phyloP scores from a whole-genome alignment of 1,284 basidiomycete genomes.

The Volvariella volvacea region DNA sequence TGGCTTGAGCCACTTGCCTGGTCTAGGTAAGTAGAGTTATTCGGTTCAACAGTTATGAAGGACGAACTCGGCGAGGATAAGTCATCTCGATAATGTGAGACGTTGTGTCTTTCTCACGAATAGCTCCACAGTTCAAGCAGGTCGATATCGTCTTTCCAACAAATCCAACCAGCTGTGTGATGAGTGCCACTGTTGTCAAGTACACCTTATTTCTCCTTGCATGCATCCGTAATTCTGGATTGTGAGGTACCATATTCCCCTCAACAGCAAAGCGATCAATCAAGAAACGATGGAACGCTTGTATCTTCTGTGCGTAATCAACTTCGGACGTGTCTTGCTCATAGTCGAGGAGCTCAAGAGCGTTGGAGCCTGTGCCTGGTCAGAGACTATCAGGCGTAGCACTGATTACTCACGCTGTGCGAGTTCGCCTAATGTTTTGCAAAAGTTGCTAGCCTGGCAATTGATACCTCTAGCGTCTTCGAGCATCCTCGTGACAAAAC shows the following conservation, averaged over 20 bases:
- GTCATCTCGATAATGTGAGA: conserved; percentile 83
- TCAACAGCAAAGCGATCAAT: conserved; percentile 75
- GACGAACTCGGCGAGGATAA: conserved; percentile 75
- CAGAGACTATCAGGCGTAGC: not conserved
- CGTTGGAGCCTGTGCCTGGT: conserved; percentile 63
- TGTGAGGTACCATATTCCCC: conserved; percentile 56
- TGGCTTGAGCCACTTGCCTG: conserved; percentile 27
- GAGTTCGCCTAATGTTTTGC: conserved; percentile 81
- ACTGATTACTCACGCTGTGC: conserved; percentile 54
- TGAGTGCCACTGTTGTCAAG: conserved; percentile 42
- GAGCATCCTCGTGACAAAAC: conserved; percentile 93
- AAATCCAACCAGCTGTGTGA: conserved; percentile 80
- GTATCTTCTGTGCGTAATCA: conserved; percentile 86
- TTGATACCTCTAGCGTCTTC: conserved; percentile 93
- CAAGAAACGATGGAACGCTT: conserved; percentile 92
- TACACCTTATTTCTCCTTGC: conserved; percentile 4
- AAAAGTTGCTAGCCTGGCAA: conserved; percentile 96
- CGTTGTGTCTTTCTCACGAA: conserved; percentile 67
- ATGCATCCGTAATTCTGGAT: conserved; percentile 43
- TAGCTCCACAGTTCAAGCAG: conserved; percentile 72
- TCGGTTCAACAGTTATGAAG: conserved; percentile 1
- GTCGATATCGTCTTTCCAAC: conserved; percentile 68
- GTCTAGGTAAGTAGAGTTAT: conserved; percentile 2
- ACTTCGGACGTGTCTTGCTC: conserved; percentile 67
- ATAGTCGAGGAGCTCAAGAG: conserved; percentile 88